A percentile compares a stretch with the other conserved stretches of the same genome.
Evolutionary conservation across 495 filamentous ascomycete genomes (phyloP).

Genomic region (Lophiotrema nucula): DNA sequence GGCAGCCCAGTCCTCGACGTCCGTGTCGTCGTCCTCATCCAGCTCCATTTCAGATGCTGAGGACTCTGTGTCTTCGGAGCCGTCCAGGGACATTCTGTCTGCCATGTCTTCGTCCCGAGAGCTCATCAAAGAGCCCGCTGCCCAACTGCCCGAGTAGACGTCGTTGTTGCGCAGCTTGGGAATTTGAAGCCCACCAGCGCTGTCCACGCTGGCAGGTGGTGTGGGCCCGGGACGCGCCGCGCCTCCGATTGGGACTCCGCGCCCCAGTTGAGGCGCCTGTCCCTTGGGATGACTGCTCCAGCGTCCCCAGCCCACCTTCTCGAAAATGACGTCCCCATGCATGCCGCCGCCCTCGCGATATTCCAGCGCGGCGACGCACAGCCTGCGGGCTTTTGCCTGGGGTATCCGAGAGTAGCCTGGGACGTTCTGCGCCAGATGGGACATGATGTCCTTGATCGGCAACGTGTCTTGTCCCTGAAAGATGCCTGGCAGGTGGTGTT

Average conservation of each 20-base stretch:
- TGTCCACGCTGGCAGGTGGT: conserved; percentile 44
- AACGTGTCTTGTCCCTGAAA: conserved; percentile 83
- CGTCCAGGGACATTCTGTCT: conserved; percentile 95
- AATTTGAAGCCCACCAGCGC: conserved; percentile 63
- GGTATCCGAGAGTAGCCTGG: conserved; percentile 91
- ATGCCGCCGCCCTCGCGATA: conserved; percentile 63
- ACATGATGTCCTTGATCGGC: conserved; percentile 93
- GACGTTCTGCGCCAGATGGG: conserved; percentile 85
- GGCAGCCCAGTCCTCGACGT: conserved; percentile 95
- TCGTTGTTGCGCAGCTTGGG: conserved; percentile 50
- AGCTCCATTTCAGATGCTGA: conserved; percentile 59
- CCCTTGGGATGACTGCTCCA: conserved; percentile 70
- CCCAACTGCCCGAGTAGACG: conserved; percentile 59
- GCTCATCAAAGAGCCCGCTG: conserved; percentile 41
- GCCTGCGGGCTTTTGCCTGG: conserved; percentile 83
- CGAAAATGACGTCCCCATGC: conserved; percentile 79
- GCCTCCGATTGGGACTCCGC: conserved; percentile 18
- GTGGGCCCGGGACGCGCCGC: conserved; percentile 35
- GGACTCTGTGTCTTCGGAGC: conserved; percentile 67
- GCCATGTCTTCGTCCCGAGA: conserved; percentile 48
- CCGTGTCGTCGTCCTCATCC: conserved; percentile 75
- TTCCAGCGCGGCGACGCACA: conserved; percentile 83
- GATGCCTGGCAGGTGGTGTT: conserved; percentile 88
- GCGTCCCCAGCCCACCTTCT: conserved; percentile 96
- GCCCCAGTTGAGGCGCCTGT: conserved; percentile 49